Evolutionary conservation across 495 filamentous ascomycete genomes (phyloP).

Genomic region (Lepraria neglecta): DNA sequence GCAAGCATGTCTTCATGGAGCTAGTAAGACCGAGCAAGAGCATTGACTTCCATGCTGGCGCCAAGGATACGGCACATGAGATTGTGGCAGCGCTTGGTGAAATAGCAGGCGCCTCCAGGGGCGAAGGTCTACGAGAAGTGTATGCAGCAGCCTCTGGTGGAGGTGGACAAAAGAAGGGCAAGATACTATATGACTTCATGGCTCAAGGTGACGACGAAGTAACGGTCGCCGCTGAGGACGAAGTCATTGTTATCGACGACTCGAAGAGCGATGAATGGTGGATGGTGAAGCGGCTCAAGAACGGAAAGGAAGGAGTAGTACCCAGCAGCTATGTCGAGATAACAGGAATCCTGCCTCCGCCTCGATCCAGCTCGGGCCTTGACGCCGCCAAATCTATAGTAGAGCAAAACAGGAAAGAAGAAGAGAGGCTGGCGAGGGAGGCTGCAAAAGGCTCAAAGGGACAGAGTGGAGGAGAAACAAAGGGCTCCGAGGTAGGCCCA

Average conservation of each 20-base stretch:
- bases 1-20: conserved; percentile 96
- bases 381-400: conserved; percentile 66
- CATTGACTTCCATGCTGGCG: conserved; percentile 92
- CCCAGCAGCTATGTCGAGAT: conserved; percentile 94
- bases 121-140: conserved; percentile 80
- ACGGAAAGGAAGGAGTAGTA: conserved; percentile 94
- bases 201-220: conserved; percentile 96
- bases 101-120: conserved; percentile 74
- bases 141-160: conserved; percentile 64
- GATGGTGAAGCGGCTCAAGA: conserved; percentile 85
- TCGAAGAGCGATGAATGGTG: conserved; percentile 95
- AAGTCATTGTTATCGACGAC: conserved; percentile 86
- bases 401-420: conserved; percentile 78
- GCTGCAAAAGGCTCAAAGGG: conserved; percentile 55
- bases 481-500: conserved; percentile 67
- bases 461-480: conserved; percentile 42
- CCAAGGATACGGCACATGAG: conserved; percentile 92
- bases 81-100: conserved; percentile 85
- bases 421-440: conserved; percentile 71
- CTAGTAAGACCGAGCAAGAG: conserved; percentile 85
- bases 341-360: conserved; percentile 51
- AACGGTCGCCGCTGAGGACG: conserved; percentile 81
- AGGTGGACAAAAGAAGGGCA: conserved; percentile 67
- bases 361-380: conserved; percentile 45
- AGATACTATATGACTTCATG: conserved; percentile 90